Evolutionary conservation across 2,329 filamentous ascomycete species (phyloP).

Genomic region (Scedosporium minutisporum): DNA sequence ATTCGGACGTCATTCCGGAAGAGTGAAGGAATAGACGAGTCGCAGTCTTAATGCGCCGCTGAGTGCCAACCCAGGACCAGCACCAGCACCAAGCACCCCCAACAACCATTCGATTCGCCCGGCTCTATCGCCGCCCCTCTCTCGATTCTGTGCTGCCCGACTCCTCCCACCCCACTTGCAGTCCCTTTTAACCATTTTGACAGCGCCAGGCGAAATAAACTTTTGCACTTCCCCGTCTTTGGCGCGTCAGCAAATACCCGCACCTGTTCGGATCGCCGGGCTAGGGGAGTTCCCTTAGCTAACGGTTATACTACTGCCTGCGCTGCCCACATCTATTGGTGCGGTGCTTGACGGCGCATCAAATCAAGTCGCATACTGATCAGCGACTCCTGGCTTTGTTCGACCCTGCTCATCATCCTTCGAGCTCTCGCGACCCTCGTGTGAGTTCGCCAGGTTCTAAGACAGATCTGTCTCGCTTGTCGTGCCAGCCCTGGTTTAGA

Average conservation of each 20-base stretch:
- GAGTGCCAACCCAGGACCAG: neutral
- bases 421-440: neutral
- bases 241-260: neutral
- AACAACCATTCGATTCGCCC: neutral
- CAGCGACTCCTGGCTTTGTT: neutral
- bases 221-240: neutral
- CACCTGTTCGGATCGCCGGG: neutral
- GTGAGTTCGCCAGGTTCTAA: neutral
- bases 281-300: neutral
- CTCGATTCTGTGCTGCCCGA: neutral
- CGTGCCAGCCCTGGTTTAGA: neutral
- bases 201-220: neutral
- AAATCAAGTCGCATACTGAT: neutral
- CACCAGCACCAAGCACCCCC: no score
- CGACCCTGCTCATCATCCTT: neutral
- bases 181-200: slow-evolving; percentile 1
- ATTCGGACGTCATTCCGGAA: neutral
- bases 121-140: neutral
- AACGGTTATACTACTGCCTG: neutral
- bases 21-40: neutral
- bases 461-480: neutral
- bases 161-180: neutral
- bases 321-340: neutral
- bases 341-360: neutral
- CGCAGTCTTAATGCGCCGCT: neutral